Percentiles rank a stretch among this genome's conserved stretches.
Evolutionary conservation across 2,329 filamentous ascomycete species (phyloP).

Genomic region (Neonectria neomacrospora): DNA sequence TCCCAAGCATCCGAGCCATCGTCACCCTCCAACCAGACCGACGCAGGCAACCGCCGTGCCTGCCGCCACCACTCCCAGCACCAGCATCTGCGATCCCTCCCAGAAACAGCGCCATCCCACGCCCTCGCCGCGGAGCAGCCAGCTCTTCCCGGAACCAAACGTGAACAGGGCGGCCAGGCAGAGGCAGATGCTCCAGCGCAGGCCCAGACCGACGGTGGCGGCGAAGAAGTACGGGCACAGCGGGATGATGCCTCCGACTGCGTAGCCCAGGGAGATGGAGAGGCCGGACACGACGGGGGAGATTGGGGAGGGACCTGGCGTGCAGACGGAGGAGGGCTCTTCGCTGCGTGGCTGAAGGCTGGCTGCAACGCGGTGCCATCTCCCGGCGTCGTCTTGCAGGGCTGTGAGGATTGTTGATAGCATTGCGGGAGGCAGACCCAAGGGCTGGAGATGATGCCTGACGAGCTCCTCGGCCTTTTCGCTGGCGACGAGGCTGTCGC

Average conservation of each 20-base stretch:
- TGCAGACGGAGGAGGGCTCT: conserved; percentile 3
- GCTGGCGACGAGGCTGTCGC: background rate
- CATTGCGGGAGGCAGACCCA: conserved; percentile 42
- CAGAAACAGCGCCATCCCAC: conserved; percentile 38
- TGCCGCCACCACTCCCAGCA: conserved; percentile 49
- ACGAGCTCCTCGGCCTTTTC: conserved; percentile 41
- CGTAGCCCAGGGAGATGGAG: conserved; percentile 70
- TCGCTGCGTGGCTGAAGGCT: conserved; percentile 35
- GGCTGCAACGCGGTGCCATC: conserved; percentile 39
- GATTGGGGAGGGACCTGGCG: conserved; percentile 2
- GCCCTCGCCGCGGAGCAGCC: conserved; percentile 44
- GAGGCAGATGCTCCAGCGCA: conserved; percentile 65
- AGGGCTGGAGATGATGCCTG: conserved; percentile 48
- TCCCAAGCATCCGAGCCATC: no score
- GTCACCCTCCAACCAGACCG: conserved; percentile 28
- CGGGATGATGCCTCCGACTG: conserved; percentile 71
- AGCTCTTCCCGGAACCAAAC: conserved; percentile 68
- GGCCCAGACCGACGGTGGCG: conserved; percentile 49
- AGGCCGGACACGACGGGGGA: conserved; percentile 62
- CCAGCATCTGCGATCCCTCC: conserved; percentile 50
- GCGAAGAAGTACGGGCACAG: conserved; percentile 71
- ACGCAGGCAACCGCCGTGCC: conserved; percentile 47
- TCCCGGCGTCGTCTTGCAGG: conserved; percentile 46
- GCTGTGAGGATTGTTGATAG: conserved; percentile 41
- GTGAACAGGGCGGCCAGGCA: conserved; percentile 65